These are phyloP conservation scores for Paraleonurus japonicus DNA, from an alignment of 257 asterid genomes.

Conservation along the genomic window DNA sequence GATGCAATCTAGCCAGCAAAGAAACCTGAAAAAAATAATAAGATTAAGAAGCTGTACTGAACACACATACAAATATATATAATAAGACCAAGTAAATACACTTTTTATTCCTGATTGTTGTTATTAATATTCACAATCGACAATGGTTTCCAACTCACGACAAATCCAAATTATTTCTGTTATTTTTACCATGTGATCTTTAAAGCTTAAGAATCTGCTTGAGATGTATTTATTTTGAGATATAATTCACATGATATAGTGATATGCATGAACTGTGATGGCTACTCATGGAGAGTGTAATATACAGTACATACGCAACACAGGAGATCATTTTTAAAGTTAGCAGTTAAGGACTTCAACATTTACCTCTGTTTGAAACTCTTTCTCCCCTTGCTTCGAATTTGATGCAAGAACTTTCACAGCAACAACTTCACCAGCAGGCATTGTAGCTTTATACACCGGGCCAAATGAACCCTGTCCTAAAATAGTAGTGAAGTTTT, in stretches of 20 bases:
- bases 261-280: background rate
- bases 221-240: background rate
- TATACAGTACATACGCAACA: background rate
- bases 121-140: background rate
- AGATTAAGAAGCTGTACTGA: constrained; percentile 20
- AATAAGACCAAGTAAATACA: background rate
- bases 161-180: background rate
- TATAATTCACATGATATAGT: background rate
- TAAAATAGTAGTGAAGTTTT: constrained; percentile 73
- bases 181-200: background rate
- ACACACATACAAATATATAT: background rate
- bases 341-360: background rate
- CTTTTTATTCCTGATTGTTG: background rate
- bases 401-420: constrained; percentile 94
- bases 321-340: constrained; percentile 7
- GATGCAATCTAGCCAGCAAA: constrained; percentile 91
- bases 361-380: constrained; percentile 89
- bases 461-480: constrained; percentile 99
- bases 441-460: constrained; percentile 87
- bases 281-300: background rate
- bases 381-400: constrained; percentile 97
- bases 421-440: constrained; percentile 80
- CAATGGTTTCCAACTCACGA: background rate
- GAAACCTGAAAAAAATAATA: constrained; percentile 66
- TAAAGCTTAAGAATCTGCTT: background rate